These are phyloP conservation scores for Candida sp. DNA, from an alignment of 1,139 yeast genomes.

Conservation along the genomic window DNA sequence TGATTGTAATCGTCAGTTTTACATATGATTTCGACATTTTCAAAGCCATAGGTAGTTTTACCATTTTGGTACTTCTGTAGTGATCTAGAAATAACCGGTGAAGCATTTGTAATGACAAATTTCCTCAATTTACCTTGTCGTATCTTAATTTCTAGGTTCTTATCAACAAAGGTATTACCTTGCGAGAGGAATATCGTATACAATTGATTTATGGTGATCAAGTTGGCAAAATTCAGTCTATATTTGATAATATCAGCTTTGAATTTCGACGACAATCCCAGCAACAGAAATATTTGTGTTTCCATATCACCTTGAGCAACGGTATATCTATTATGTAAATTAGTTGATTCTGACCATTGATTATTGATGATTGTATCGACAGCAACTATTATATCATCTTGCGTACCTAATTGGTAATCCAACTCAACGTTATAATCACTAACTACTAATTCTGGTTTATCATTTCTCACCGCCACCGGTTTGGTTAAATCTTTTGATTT, in stretches of 20 bases:
- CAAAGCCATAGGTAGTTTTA: constrained; percentile 43
- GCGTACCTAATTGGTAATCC: constrained; percentile 32
- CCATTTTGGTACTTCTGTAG: constrained; percentile 29
- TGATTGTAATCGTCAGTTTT: constrained; percentile 21
- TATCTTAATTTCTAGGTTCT: constrained; percentile 30
- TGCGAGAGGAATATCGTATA: constrained; percentile 37
- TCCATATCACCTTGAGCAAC: constrained; percentile 18
- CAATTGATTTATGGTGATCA: constrained; percentile 37
- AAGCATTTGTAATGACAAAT: constrained; percentile 42
- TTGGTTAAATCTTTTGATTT: constrained; percentile 2
- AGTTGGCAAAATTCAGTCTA: constrained; percentile 32
- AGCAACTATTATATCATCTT: constrained; percentile 31
- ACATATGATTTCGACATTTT: constrained; percentile 39
- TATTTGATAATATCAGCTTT: constrained; percentile 40
- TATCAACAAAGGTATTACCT: constrained; percentile 45
- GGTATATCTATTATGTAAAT: constrained; percentile 18
- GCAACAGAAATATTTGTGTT: constrained; percentile 29
- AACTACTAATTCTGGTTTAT: constrained; percentile 14
- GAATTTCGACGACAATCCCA: constrained; percentile 28
- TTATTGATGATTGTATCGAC: constrained; percentile 31
- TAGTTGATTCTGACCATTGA: constrained; percentile 38
- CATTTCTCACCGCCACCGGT: constrained; percentile 4
- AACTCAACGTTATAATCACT: constrained; percentile 37
- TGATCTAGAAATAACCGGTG: constrained; percentile 42
- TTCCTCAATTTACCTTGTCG: constrained; percentile 33